Base-by-base conservation (phyloP, 2,329 filamentous ascomycete genomes). In the Hortaea sp. region DNA sequence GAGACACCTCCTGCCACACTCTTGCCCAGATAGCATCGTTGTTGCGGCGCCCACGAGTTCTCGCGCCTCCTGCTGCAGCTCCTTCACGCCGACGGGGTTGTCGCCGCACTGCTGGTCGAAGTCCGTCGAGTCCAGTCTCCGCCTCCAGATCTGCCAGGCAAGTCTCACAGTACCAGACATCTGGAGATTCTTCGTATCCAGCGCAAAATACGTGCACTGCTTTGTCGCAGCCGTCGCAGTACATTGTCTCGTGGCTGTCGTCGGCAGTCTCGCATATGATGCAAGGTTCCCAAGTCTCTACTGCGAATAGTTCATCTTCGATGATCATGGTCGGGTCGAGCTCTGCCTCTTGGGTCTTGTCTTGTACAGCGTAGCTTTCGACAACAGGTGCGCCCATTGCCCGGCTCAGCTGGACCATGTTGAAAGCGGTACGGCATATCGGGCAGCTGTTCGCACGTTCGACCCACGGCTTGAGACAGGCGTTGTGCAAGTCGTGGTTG, bases 391-490 rank as follows among this genome's bases (percentile, higher is more conserved):
- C 79, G 74, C 87, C 85, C 60, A 88, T 70, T 56, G 76, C 79
- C 61, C 85, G 80, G 66, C 84, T 84, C 51, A 98, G 81, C 63
- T 92, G 81, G 55, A 98, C 89, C 58, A 84, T 71, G 67, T 97
- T 90, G 72, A 98, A 97, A 53, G 78, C 81, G 59, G 87, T 85
- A 56, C 92, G 85, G 69, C 92, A 98, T 66, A 98, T 95, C 40
- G 92, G 92, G 67, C 92, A 98, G 64, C 89, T 95, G 69, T 97
- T 98, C 53, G 92, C 90, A 66, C 94, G 85, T 68, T 94, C 87
- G 40, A 90, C 88, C 92, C 92, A 98, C 57, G 88, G 87, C 58
- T 85, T 84, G 56, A 98, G 76, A 67, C 92, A 98, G 44, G 84
- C 81, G 70, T 98, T 84, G 70, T 98, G 92, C 57, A 98, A 75